These are phyloP conservation scores for Cocos nucifera DNA, from an alignment of 176 grass and related monocot genomes.

Conservation along the genomic window DNA sequence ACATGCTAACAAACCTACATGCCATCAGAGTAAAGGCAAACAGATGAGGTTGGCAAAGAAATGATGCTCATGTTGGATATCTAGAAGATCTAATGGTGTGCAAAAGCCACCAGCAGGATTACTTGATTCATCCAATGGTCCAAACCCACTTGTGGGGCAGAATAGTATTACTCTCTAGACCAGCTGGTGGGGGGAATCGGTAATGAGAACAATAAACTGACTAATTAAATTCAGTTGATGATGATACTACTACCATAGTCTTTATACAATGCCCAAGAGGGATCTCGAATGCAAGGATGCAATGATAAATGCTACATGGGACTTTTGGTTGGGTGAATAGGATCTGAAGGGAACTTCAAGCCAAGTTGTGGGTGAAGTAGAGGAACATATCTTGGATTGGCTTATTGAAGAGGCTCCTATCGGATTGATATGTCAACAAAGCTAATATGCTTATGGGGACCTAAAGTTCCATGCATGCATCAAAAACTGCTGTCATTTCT, in stretches of 20 bases:
- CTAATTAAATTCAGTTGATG: not conserved
- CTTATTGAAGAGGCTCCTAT: conserved; percentile 50
- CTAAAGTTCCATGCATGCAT: too few relatives aligned
- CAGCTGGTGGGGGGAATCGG: conserved; percentile 13
- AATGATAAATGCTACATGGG: conserved; percentile 42
- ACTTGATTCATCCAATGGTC: conserved; percentile 17
- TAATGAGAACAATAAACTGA: too few relatives aligned
- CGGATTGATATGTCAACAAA: conserved; percentile 15
- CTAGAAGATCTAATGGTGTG: conserved; percentile 42
- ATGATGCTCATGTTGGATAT: conserved; percentile 38
- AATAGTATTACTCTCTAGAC: conserved; percentile 28
- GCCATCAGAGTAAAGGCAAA: conserved; percentile 5
- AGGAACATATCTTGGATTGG: conserved; percentile 27
- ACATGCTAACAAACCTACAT: conserved; percentile 4
- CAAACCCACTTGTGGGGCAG: conserved; percentile 12
- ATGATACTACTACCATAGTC: conserved; percentile 2
- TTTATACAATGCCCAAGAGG: conserved; percentile 63
- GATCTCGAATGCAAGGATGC: conserved; percentile 38
- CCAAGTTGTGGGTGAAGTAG: conserved; percentile 26
- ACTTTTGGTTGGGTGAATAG: conserved; percentile 52
- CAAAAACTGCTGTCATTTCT: too few relatives aligned
- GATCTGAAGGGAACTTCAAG: conserved; percentile 49
- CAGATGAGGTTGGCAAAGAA: conserved; percentile 10
- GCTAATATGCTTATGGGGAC: too few relatives aligned
- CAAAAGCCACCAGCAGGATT: conserved; percentile 22